A percentile compares a stretch with the other conserved stretches of the same genome.
Conservation (phyloP, 2,329 filamentous ascomycete genomes). For the Claviceps capensis region DNA sequence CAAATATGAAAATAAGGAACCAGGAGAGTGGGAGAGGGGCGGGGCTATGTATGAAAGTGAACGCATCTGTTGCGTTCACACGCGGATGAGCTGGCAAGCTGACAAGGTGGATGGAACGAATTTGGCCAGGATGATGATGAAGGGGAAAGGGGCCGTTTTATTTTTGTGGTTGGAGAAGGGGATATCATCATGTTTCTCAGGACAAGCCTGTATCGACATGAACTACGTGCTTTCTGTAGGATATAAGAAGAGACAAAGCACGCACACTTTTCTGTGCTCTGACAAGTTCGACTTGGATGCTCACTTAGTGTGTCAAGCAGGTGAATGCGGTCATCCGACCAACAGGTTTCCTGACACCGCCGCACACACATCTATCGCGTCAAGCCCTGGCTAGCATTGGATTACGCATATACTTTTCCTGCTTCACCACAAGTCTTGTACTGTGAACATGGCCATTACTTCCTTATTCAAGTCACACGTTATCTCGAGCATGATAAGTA, state of each 20-base stretch:
- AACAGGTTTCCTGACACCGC: too few relatives aligned
- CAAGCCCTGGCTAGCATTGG: too few relatives aligned
- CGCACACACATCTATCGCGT: too few relatives aligned
- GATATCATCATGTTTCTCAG: neutral
- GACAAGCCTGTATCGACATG: neutral
- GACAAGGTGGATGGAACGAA: neutral
- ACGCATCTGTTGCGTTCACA: neutral
- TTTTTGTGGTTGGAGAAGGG: neutral
- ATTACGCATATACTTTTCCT: too few relatives aligned
- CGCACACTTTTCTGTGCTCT: neutral
- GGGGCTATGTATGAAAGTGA: neutral
- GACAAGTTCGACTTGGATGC: neutral
- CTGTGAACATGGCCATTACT: too few relatives aligned
- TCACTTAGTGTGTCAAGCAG: neutral
- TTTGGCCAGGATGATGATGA: neutral
- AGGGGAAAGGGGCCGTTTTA: neutral
- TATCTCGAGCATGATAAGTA: too few relatives aligned
- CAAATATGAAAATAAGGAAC: too few relatives aligned
- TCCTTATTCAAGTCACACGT: too few relatives aligned
- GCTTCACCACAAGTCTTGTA: too few relatives aligned
- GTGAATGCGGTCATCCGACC: neutral
- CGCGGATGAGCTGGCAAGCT: neutral
- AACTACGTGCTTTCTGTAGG: constrained; percentile 5
- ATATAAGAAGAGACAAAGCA: neutral
- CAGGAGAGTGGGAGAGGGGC: too few relatives aligned